These are phyloP conservation scores for Acer yangbiense DNA, from an alignment of 345 rosid species.

Conservation along the genomic window DNA sequence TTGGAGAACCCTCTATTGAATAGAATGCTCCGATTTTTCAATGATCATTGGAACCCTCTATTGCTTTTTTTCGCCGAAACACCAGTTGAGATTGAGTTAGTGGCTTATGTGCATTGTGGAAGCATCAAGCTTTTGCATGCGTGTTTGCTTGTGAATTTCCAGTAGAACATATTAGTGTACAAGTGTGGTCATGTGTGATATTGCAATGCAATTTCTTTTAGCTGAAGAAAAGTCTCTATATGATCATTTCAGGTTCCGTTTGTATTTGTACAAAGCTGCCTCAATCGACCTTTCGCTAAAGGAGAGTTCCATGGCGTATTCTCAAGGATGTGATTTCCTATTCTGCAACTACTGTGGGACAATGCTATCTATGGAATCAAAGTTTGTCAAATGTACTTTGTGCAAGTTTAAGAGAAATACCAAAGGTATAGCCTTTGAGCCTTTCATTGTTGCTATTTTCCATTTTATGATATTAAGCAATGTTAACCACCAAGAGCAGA, in stretches of 20 bases:
- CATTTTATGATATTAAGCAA: too few relatives aligned
- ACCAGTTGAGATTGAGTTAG: background rate
- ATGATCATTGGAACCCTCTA: background rate
- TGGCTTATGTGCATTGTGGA: background rate
- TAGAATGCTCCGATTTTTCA: background rate
- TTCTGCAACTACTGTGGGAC: constrained; percentile 62
- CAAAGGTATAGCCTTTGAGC: constrained; percentile 29
- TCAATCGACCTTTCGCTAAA: background rate
- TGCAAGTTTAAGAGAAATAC: constrained; percentile 42
- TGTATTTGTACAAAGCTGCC: background rate
- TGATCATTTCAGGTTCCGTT: background rate
- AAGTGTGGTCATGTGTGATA: background rate
- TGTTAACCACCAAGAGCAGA: background rate
- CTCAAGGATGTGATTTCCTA: constrained; percentile 46
- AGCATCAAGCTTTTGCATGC: background rate
- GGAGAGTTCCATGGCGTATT: constrained; percentile 29
- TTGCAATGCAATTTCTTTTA: background rate
- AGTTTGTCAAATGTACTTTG: constrained; percentile 37
- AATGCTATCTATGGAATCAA: constrained; percentile 32
- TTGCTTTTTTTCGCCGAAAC: background rate
- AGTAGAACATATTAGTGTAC: background rate
- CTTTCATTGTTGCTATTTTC: background rate
- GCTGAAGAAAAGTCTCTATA: background rate
- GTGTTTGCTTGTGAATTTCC: background rate
- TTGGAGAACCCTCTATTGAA: background rate